Evolutionary conservation across 306 rosid genomes (phyloP), one percentile per base, ranked within the genome.

Genomic region (Lablab purpureus): DNA sequence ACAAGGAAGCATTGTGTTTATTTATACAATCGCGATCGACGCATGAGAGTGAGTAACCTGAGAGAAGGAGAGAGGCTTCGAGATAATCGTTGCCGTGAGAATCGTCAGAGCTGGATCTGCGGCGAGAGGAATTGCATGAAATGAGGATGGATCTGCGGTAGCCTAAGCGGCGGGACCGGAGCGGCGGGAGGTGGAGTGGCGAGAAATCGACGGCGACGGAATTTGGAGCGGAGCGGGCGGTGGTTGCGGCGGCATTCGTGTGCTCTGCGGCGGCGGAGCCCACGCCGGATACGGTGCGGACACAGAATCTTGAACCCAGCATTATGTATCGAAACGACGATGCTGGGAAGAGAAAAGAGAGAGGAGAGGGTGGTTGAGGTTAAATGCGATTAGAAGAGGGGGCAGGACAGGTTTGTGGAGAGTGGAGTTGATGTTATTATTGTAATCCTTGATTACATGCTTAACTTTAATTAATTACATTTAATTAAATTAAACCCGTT

Each of bases 51-150:
- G 43, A 74, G 71, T 11, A 13, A 51, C 99, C 99, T 87, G 98
- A 84, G 71, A 93, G 92, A 11, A 96, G 97, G 60, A 96, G 87
- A 2, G 99, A 89, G 79, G 99, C 99, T 86, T 90, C 90, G 11
- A 93, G 87, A 76, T 78, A 93, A 28, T 93, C 96, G 45, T 50
- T 37, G 79, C 23, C 34, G 49, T 67, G 80, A 54, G 55, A 88
- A 50, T 88, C 91, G 65, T 72, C 85, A 67, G 68, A 64, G 27
- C 28, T 73, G 88, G 92, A 93, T 87, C 92, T 73, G 71, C 73
- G 41, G 34, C 52, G 84, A 25, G 80, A 77, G 37, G 93, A 90
- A 56, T 82, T 63, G 67, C 97, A 90, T 8, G 87, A 78, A 89
- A 93, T 78, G 89, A 82, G 71, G 73, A 76, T 17, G 21, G 89